Evolutionary conservation across 2,329 filamentous ascomycete species (phyloP).

Genomic region (Cladophialophora exuberans): DNA sequence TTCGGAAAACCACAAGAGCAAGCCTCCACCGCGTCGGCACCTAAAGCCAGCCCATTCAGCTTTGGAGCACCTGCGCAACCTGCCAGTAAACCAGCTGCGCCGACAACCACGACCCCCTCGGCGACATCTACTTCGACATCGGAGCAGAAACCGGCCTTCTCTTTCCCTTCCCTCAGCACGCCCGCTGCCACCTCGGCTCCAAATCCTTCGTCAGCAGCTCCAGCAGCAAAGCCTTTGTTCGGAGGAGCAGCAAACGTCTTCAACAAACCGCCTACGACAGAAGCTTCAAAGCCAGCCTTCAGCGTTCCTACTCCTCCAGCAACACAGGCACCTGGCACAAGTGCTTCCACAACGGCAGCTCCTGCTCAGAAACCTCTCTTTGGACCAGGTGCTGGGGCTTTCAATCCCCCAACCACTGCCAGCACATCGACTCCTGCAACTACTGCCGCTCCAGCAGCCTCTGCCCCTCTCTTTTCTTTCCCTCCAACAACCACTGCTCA

Average conservation of each 20-base stretch:
- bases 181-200: conserved; percentile 12
- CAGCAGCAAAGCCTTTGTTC: conserved; percentile 4
- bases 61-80: background rate
- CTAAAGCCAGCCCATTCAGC: background rate
- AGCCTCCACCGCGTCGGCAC: background rate
- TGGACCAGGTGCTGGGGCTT: conserved; percentile 27
- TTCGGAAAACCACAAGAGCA: conserved; percentile 10
- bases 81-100: conserved; percentile 23
- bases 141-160: conserved; percentile 26
- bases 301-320: conserved; percentile 12
- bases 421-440: conserved; percentile 36
- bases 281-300: conserved; percentile 20
- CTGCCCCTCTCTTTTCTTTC: conserved; percentile 34
- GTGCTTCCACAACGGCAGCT: conserved; percentile 20
- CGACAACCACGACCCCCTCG: conserved; percentile 14
- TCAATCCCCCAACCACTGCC: conserved; percentile 35
- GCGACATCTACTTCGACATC: conserved; percentile 7
- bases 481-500: conserved; percentile 38
- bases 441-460: conserved; percentile 34
- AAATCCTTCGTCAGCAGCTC: conserved; percentile 16
- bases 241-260: conserved; percentile 23
- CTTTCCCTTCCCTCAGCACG: conserved; percentile 15
- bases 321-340: conserved; percentile 21
- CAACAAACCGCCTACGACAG: conserved; percentile 16
- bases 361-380: conserved; percentile 30